Evolutionary conservation across 139 green algal species (phyloP).

Genomic region (Coelastrella sp.): DNA sequence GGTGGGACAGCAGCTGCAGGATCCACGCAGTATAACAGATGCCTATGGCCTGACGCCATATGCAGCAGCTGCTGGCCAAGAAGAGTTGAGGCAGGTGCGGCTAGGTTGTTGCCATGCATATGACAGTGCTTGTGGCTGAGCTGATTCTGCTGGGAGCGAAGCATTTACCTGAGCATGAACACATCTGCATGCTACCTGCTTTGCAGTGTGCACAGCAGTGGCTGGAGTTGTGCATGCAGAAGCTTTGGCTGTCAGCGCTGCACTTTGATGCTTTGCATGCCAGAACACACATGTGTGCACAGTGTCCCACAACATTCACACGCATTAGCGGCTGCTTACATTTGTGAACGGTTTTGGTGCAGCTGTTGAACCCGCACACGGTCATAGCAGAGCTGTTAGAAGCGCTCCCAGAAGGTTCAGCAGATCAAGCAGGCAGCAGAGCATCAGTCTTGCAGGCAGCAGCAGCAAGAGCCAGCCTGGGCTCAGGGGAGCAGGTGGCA

Average conservation of each 20-base stretch:
- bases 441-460: neutral
- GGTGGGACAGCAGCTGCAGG: neutral
- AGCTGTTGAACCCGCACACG: conserved; percentile 19
- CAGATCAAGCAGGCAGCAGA: neutral
- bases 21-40: conserved; percentile 11
- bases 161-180: no score
- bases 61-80: neutral
- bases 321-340: no score
- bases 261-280: no score
- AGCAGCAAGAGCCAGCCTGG: neutral
- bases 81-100: conserved; percentile 21
- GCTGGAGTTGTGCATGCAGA: no score
- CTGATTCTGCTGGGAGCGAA: no score
- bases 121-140: no score
- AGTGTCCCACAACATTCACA: no score
- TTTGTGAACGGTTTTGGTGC: neutral
- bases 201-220: no score
- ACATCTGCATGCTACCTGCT: no score
- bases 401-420: neutral
- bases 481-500: neutral
- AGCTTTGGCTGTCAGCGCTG: no score
- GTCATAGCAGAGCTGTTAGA: conserved; percentile 20
- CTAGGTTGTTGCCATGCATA: neutral
- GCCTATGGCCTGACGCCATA: conserved; percentile 16
- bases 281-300: no score